Evolutionary conservation across 2,329 filamentous ascomycete species (phyloP).

Genomic region (Ophiostoma sp.): DNA sequence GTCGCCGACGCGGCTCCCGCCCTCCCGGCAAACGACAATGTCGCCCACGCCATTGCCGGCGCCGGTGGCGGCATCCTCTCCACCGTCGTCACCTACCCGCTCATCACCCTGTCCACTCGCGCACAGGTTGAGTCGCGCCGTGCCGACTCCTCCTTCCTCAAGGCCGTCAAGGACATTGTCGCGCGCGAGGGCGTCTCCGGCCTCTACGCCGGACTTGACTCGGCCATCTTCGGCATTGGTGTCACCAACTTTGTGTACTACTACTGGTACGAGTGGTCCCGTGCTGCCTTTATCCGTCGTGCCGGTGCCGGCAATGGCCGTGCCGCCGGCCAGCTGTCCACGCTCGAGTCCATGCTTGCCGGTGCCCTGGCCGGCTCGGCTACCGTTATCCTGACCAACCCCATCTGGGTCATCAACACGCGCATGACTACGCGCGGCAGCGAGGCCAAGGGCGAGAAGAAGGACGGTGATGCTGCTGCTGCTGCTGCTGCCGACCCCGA

Average conservation of each 20-base stretch:
- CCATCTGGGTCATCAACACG: slow-evolving; percentile 99
- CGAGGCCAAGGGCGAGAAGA: slow-evolving; percentile 15
- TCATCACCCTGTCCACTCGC: slow-evolving; percentile 94
- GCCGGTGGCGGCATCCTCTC: slow-evolving; percentile 90
- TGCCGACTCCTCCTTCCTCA: slow-evolving; percentile 75
- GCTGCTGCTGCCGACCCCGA: slow-evolving; percentile 23
- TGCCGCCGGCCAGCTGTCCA: slow-evolving; percentile 75
- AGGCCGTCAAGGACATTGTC: slow-evolving; percentile 79
- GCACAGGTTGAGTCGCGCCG: slow-evolving; percentile 97
- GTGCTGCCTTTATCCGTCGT: slow-evolving; percentile 75
- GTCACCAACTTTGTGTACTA: slow-evolving; percentile 99
- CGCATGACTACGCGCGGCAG: slow-evolving; percentile 78
- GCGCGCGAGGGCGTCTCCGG: slow-evolving; percentile 85
- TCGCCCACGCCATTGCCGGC: slow-evolving; percentile 88
- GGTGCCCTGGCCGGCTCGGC: slow-evolving; percentile 90
- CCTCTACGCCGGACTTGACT: slow-evolving; percentile 88
- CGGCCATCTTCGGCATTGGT: slow-evolving; percentile 92
- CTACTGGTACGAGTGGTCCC: slow-evolving; percentile 99
- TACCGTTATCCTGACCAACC: slow-evolving; percentile 93
- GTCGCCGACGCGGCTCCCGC: slow-evolving; percentile 25
- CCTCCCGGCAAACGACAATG: slow-evolving; percentile 91
- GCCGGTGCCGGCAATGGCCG: slow-evolving; percentile 54
- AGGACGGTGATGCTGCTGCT: neutral
- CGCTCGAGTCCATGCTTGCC: slow-evolving; percentile 88
- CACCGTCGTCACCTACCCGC: slow-evolving; percentile 95